Evolutionary conservation across 139 green algal species (phyloP), one percentile per base, ranked within the genome.

Genomic region (Limnomonas spitsbergensis): DNA sequence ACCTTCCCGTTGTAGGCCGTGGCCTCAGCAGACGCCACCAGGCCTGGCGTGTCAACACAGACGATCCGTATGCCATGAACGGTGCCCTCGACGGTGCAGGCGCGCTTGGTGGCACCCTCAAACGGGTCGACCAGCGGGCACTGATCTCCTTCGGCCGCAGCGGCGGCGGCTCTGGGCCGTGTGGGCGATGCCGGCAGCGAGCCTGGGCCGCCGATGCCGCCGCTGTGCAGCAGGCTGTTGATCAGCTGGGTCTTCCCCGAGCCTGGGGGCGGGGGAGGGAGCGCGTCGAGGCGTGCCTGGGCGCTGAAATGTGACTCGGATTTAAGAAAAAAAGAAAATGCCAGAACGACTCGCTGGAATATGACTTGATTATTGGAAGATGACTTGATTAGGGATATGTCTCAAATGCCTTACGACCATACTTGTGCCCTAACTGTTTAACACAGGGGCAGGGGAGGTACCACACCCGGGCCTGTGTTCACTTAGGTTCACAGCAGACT

Each of bases 191-290:
- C 0, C 56, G 66, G 67, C 0, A 20, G 52, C 7, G 42, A 9
- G 7, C 4, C 26, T 32, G 9, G 68, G 27, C 7, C 7, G 27
- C 39, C 70, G 6, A 37, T 4, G 2, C 2, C 26, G 53, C 35
- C 38, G 40, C 73, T 39, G 53, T 69, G n/a, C 4, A 90, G 75
- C 56, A 90, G 78, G 39, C 78, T 78, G 77, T 83, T 79, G 20
- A 81, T 77, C 37, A 90, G 81, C 81, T 90, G 86, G 27, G 86
- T 87, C 47, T 90, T 90, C 69, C 86, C 86, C 24, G 76, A 75
- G 47, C 86, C 82, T 86, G 78, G 4, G 32, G 27, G 47, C 20
- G 6, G n/a, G n/a, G n/a, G n/a, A n/a, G n/a, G n/a, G n/a, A n/a
- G n/a, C n/a, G n/a, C n/a, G n/a, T n/a, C n/a, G n/a, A n/a, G n/a